phyloP scores from a whole-genome alignment of 805 yeast genomes.

The Zygotorulaspora florentina region DNA sequence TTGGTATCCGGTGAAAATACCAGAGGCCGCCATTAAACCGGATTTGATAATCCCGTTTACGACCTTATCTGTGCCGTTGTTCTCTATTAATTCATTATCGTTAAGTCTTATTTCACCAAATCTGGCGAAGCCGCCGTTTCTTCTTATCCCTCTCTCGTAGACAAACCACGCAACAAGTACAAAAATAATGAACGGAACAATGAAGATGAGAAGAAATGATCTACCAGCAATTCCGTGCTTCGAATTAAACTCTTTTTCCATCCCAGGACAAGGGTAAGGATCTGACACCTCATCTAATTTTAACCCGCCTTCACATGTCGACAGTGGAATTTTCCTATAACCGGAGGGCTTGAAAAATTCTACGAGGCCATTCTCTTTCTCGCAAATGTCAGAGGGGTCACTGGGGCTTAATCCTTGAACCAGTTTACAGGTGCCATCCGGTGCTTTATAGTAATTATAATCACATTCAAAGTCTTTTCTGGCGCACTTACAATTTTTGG shows the following conservation, averaged over 20 bases:
- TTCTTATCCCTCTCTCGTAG: slow-evolving; percentile 73
- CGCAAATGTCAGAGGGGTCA: slow-evolving; percentile 60
- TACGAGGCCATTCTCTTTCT: slow-evolving; percentile 45
- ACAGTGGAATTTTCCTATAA: slow-evolving; percentile 77
- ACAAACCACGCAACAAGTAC: slow-evolving; percentile 62
- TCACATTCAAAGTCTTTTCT: slow-evolving; percentile 93
- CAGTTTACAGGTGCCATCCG: slow-evolving; percentile 80
- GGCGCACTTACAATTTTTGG: slow-evolving; percentile 75
- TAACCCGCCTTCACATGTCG: slow-evolving; percentile 82
- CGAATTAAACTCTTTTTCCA: slow-evolving; percentile 54
- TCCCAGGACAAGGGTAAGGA: slow-evolving; percentile 84
- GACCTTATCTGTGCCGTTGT: slow-evolving; percentile 53
- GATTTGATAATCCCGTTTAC: slow-evolving; percentile 56
- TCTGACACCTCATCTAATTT: slow-evolving; percentile 56
- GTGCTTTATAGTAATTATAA: slow-evolving; percentile 65
- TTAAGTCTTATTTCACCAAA: slow-evolving; percentile 86
- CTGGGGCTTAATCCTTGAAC: slow-evolving; percentile 69
- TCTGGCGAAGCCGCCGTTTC: slow-evolving; percentile 70
- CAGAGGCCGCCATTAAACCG: slow-evolving; percentile 50
- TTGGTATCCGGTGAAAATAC: slow-evolving; percentile 26
- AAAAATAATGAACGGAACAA: slow-evolving; percentile 52
- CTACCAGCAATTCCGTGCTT: slow-evolving; percentile 54
- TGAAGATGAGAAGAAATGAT: slow-evolving; percentile 48
- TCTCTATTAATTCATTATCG: slow-evolving; percentile 63
- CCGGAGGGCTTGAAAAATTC: slow-evolving; percentile 90